phyloP scores from a whole-genome alignment of 208 protist species.

The Polymyxa betae region DNA sequence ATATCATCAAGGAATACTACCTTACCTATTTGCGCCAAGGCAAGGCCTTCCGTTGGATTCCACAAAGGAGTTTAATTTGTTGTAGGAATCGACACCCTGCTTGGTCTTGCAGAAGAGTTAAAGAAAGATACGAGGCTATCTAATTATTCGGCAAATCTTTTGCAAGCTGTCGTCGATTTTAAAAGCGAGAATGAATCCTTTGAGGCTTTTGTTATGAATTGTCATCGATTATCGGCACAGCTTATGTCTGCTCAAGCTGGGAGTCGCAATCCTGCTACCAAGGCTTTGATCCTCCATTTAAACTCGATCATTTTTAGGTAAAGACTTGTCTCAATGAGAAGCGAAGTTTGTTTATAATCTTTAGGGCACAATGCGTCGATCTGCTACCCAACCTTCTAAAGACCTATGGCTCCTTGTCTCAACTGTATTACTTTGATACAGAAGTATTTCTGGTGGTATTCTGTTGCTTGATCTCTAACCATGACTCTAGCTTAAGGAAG shows the following conservation, averaged over 20 bases:
- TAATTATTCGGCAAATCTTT: not conserved
- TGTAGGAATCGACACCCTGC: not conserved
- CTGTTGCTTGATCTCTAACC: not conserved
- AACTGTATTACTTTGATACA: not conserved
- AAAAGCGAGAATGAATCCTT: not conserved
- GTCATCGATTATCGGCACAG: not conserved
- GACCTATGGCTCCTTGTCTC: not conserved
- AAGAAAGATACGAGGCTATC: not conserved
- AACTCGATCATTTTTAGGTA: not conserved
- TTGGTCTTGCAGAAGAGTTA: not conserved
- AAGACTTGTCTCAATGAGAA: not conserved
- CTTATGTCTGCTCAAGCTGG: slow-evolving; percentile 30
- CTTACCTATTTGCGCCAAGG: not conserved
- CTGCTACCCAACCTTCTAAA: not conserved
- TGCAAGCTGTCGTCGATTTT: not conserved
- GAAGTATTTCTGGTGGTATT: not conserved
- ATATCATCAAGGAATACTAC: not conserved
- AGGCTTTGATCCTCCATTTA: slow-evolving; percentile 1
- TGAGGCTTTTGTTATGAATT: not conserved
- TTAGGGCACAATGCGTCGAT: slow-evolving; percentile 8
- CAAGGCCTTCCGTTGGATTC: no score
- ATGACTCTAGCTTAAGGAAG: not conserved
- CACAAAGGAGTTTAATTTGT: no score
- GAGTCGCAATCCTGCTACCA: not conserved
- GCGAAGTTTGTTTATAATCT: not conserved